Percentiles rank a stretch among this genome's conserved stretches.
Conservation (phyloP, 805 yeast species). For the Saccharomyces kudriavzevii region DNA sequence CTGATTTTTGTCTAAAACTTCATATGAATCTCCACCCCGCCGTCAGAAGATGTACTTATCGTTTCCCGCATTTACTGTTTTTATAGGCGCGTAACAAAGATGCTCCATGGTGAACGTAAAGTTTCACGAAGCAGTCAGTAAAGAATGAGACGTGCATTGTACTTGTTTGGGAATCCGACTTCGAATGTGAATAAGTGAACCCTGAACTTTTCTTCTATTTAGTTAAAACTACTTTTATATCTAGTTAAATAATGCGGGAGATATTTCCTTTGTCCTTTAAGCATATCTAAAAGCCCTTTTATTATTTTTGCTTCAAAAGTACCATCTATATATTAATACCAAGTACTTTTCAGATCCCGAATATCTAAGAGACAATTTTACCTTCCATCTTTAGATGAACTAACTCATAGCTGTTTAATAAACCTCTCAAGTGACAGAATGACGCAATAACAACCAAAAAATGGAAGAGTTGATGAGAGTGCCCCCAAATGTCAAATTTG, state of each 20-base stretch:
- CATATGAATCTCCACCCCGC: background rate
- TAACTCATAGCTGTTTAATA: constrained; percentile 47
- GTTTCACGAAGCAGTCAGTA: background rate
- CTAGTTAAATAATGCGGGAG: background rate
- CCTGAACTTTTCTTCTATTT: background rate
- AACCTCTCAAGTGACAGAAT: constrained; percentile 58
- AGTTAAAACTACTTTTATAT: background rate
- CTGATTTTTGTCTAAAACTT: background rate
- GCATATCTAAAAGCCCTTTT: background rate
- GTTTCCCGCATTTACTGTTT: background rate
- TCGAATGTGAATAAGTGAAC: no score
- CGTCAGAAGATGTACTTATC: background rate
- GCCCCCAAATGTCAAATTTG: constrained; percentile 59
- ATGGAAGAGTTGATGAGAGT: constrained; percentile 82
- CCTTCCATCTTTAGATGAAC: constrained; percentile 30
- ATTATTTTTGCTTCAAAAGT: background rate
- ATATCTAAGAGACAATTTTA: background rate
- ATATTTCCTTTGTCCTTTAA: background rate
- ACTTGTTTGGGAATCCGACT: no score
- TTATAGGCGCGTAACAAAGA: background rate
- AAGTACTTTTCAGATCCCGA: background rate
- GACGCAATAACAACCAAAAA: constrained; percentile 72
- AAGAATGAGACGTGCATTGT: no score
- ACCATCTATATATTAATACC: background rate
- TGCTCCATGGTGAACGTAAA: background rate